phyloP scores from a whole-genome alignment of 2,329 filamentous ascomycete genomes.

The Diaporthe nobilis region DNA sequence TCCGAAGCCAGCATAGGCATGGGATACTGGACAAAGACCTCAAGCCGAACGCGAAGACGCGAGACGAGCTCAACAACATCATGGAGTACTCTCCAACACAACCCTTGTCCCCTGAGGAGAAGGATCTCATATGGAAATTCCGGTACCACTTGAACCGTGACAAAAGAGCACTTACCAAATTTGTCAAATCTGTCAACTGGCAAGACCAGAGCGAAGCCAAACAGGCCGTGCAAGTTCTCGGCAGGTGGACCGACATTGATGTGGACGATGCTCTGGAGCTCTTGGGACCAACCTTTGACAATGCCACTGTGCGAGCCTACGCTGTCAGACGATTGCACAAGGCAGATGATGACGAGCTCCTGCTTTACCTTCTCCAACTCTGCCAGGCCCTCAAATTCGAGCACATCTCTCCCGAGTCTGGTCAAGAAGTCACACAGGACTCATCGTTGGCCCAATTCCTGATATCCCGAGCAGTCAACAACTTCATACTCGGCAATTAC shows the following conservation, averaged over 20 bases:
- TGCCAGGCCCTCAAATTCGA: constrained; percentile 98
- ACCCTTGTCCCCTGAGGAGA: constrained; percentile 88
- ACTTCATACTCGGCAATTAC: constrained; percentile 93
- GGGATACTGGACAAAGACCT: constrained; percentile 95
- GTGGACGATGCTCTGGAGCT: constrained; percentile 96
- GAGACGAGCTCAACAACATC: constrained; percentile 92
- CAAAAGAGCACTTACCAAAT: constrained; percentile 93
- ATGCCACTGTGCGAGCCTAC: constrained; percentile 88
- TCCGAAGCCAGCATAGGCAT: constrained; percentile 90
- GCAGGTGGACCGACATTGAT: constrained; percentile 96
- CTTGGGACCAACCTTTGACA: constrained; percentile 92
- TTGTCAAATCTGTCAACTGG: constrained; percentile 98
- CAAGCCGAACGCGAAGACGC: constrained; percentile 95
- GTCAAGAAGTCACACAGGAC: constrained; percentile 76
- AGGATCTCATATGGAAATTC: constrained; percentile 98
- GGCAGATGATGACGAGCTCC: constrained; percentile 90
- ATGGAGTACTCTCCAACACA: constrained; percentile 95
- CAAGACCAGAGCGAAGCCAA: constrained; percentile 85
- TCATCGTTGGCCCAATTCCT: constrained; percentile 92
- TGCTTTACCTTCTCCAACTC: constrained; percentile 92
- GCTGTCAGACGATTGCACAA: constrained; percentile 93
- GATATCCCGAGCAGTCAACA: constrained; percentile 87
- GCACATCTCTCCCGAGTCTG: constrained; percentile 74
- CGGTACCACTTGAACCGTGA: constrained; percentile 93
- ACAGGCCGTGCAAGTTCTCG: constrained; percentile 90